Percentiles rank a stretch among this genome's conserved stretches.
These are phyloP conservation scores for Pseudonitzschia pungens DNA, from an alignment of 108 stramenopile species.

Conservation along the genomic window DNA sequence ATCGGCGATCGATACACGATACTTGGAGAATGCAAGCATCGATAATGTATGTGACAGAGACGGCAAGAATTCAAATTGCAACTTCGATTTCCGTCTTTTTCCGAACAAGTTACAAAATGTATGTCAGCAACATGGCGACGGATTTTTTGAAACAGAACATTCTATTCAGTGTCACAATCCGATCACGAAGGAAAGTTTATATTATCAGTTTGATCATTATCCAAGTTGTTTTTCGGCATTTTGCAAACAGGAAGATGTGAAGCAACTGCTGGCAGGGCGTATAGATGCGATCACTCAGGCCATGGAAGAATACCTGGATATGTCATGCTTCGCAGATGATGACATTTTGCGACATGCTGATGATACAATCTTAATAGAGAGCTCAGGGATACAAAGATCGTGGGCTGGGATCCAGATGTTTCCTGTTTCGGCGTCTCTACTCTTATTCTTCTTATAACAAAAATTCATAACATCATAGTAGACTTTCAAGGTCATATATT, in stretches of 20 bases:
- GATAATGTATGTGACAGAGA: background rate
- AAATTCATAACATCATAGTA: background rate
- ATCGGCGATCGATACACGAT: background rate
- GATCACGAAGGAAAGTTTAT: background rate
- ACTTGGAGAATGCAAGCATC: constrained; percentile 18
- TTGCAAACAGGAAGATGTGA: background rate
- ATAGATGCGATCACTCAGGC: background rate
- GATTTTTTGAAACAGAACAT: constrained; percentile 7
- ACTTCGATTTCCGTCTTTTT: constrained; percentile 7
- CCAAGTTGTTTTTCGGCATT: background rate
- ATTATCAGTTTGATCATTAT: constrained; percentile 19
- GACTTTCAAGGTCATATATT: background rate
- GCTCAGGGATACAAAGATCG: background rate
- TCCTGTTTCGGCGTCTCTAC: background rate
- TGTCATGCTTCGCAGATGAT: constrained; percentile 6
- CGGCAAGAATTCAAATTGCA: background rate
- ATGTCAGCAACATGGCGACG: background rate
- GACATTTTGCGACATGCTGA: constrained; percentile 3
- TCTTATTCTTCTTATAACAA: background rate
- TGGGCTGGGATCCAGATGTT: background rate
- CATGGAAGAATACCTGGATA: background rate
- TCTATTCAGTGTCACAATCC: constrained; percentile 4
- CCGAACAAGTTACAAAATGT: background rate
- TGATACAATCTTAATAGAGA: background rate
- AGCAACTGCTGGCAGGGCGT: background rate